These are phyloP conservation scores for Claviceps citrina DNA, from an alignment of 2,329 filamentous ascomycete species.

Conservation along the genomic window DNA sequence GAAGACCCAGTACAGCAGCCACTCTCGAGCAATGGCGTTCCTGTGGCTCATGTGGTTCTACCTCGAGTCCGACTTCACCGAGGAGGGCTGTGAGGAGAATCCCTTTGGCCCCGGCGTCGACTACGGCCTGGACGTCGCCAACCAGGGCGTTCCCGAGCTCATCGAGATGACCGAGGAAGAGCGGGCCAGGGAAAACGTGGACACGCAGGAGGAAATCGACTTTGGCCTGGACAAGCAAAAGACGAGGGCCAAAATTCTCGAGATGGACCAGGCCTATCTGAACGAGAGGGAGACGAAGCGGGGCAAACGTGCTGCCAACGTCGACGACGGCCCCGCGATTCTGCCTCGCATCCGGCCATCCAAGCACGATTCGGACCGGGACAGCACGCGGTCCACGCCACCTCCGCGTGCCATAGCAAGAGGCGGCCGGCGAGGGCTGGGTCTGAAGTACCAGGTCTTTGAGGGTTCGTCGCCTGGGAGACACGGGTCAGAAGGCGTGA, in stretches of 20 bases:
- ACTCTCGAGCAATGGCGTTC: slow-evolving; percentile 73
- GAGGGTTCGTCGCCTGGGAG: slow-evolving; percentile 46
- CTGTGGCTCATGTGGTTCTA: slow-evolving; percentile 99
- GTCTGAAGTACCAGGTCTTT: slow-evolving; percentile 44
- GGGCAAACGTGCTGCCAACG: slow-evolving; percentile 26
- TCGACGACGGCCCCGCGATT: slow-evolving; percentile 41
- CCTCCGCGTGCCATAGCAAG: slow-evolving; percentile 19
- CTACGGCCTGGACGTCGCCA: slow-evolving; percentile 47
- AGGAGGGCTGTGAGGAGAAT: slow-evolving; percentile 75
- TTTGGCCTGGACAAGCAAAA: slow-evolving; percentile 61
- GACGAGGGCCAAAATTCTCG: slow-evolving; percentile 59
- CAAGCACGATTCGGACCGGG: slow-evolving; percentile 39
- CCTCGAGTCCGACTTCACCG: slow-evolving; percentile 84
- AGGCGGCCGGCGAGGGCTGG: slow-evolving; percentile 13
- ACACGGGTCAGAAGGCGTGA: slow-evolving; percentile 38
- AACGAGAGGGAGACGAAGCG: slow-evolving; percentile 46
- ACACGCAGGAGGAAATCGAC: slow-evolving; percentile 51
- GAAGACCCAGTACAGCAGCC: slow-evolving; percentile 68
- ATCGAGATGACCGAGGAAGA: slow-evolving; percentile 50
- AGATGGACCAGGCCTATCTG: slow-evolving; percentile 56
- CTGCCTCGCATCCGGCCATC: slow-evolving; percentile 48
- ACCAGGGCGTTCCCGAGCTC: slow-evolving; percentile 54
- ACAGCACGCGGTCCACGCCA: slow-evolving; percentile 29
- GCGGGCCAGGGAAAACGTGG: slow-evolving; percentile 55
- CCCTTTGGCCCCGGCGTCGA: slow-evolving; percentile 67